Evolutionary conservation across 176 grass and related monocot genomes (phyloP).

Genomic region (Pontederia crassipes): DNA sequence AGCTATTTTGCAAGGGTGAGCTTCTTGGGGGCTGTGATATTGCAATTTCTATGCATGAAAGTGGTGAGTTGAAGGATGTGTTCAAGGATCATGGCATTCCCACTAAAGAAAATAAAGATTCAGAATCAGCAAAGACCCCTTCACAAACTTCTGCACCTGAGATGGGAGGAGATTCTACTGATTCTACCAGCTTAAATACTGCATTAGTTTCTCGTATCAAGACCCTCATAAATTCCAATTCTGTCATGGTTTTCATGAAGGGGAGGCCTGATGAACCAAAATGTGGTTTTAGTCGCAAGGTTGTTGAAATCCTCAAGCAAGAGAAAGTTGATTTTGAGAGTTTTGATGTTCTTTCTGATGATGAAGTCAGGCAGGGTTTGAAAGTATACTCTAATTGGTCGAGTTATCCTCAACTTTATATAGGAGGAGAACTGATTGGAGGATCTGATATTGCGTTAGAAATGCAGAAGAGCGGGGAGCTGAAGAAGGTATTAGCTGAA

Average conservation of each 20-base stretch:
- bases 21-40: slow-evolving; percentile 93
- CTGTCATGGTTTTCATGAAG: slow-evolving; percentile 89
- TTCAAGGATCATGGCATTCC: slow-evolving; percentile 53
- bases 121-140: slow-evolving; percentile 13
- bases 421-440: slow-evolving; percentile 85
- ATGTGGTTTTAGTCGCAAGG: slow-evolving; percentile 89
- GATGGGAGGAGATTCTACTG: slow-evolving; percentile 21
- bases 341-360: slow-evolving; percentile 82
- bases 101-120: slow-evolving; percentile 30
- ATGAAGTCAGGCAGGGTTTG: slow-evolving; percentile 24
- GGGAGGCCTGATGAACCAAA: slow-evolving; percentile 78
- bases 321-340: slow-evolving; percentile 77
- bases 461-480: slow-evolving; percentile 92
- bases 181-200: slow-evolving; percentile 21
- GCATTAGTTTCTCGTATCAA: slow-evolving; percentile 40
- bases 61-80: slow-evolving; percentile 73
- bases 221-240: slow-evolving; percentile 46
- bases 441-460: slow-evolving; percentile 83
- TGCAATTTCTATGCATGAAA: slow-evolving; percentile 77
- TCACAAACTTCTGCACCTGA: slow-evolving; percentile 15
- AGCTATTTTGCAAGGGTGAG: slow-evolving; percentile 87
- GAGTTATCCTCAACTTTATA: slow-evolving; percentile 91
- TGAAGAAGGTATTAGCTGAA: slow-evolving; percentile 64
- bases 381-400: slow-evolving; percentile 73
- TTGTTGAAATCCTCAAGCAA: slow-evolving; percentile 79